A percentile compares a stretch with the other conserved stretches of the same genome.
phyloP scores from a whole-genome alignment of 768 basidiomycete species.

The Suillus occidentalis region DNA sequence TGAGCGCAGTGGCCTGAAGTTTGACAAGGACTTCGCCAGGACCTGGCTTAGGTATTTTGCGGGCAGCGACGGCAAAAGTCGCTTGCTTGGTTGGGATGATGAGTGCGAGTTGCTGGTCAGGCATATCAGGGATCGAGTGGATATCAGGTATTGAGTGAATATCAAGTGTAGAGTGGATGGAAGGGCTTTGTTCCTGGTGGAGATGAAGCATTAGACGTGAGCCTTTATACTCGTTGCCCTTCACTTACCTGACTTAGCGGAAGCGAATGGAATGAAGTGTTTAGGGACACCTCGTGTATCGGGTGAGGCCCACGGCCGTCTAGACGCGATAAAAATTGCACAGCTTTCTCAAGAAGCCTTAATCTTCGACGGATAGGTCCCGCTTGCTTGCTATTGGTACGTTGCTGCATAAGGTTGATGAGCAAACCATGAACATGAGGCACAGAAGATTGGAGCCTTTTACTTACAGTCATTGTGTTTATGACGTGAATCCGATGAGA shows the following conservation, averaged over 20 bases:
- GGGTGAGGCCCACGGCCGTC: constrained; percentile 4
- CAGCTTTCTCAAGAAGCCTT: constrained; percentile 1
- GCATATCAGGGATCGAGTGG: constrained; percentile 15
- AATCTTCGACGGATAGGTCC: constrained; percentile 2
- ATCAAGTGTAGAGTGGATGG: constrained; percentile 6
- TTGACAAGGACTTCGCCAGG: constrained; percentile 50
- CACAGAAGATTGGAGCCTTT: background rate
- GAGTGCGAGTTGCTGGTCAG: constrained; percentile 29
- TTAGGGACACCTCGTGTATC: constrained; percentile 26
- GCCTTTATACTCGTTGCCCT: constrained; percentile 32
- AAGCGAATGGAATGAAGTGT: constrained; percentile 3
- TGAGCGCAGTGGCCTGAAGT: constrained; percentile 47
- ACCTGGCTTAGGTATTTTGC: constrained; percentile 42
- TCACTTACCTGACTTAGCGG: constrained; percentile 19
- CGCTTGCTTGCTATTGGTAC: background rate
- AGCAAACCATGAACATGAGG: background rate
- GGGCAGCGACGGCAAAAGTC: constrained; percentile 34
- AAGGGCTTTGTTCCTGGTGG: constrained; percentile 19
- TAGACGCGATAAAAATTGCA: constrained; percentile 6
- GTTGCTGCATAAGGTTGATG: background rate
- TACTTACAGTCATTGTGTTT: constrained; percentile 1
- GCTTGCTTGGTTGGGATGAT: constrained; percentile 33
- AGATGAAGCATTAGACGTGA: constrained; percentile 17
- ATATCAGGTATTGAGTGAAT: background rate
- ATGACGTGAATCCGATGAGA: background rate